A percentile compares a stretch with the other conserved stretches of the same genome.
These are phyloP conservation scores for Boeremia exigua DNA, from an alignment of 2,329 filamentous ascomycete genomes.

Conservation along the genomic window DNA sequence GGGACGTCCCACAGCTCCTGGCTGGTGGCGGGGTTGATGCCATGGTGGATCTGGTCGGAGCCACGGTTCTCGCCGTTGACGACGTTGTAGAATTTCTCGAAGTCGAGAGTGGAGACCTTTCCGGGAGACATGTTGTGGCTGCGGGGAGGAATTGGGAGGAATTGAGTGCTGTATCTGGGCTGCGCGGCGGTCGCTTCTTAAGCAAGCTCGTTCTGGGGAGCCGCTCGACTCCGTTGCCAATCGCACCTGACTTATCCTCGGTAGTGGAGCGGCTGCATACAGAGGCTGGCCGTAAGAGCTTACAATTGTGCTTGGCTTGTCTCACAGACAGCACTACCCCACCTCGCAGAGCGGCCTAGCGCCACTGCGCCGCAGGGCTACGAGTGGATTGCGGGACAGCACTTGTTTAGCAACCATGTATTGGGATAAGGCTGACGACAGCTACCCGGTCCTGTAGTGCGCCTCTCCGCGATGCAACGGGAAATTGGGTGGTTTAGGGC, in stretches of 20 bases:
- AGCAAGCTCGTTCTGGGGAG: neutral
- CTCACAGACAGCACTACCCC: slow-evolving; percentile 16
- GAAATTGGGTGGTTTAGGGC: neutral
- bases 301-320: slow-evolving; percentile 6
- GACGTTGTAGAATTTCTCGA: slow-evolving; percentile 59
- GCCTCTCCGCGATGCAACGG: neutral
- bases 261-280: slow-evolving; percentile 1
- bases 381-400: neutral
- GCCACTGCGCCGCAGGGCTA: neutral
- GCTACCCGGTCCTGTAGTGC: no score
- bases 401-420: neutral
- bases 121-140: slow-evolving; percentile 52
- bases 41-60: slow-evolving; percentile 52
- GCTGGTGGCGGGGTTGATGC: slow-evolving; percentile 60
- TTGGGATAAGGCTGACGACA: neutral
- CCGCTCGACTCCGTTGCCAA: slow-evolving; percentile 1
- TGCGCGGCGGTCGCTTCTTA: slow-evolving; percentile 9
- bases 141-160: neutral
- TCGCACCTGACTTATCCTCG: slow-evolving; percentile 9
- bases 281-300: neutral
- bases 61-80: slow-evolving; percentile 57
- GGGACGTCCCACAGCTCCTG: slow-evolving; percentile 60
- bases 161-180: neutral
- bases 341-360: slow-evolving; percentile 14
- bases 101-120: slow-evolving; percentile 49